These are phyloP conservation scores for Blastomyces parvus DNA, from an alignment of 2,329 filamentous ascomycete species.

Conservation along the genomic window DNA sequence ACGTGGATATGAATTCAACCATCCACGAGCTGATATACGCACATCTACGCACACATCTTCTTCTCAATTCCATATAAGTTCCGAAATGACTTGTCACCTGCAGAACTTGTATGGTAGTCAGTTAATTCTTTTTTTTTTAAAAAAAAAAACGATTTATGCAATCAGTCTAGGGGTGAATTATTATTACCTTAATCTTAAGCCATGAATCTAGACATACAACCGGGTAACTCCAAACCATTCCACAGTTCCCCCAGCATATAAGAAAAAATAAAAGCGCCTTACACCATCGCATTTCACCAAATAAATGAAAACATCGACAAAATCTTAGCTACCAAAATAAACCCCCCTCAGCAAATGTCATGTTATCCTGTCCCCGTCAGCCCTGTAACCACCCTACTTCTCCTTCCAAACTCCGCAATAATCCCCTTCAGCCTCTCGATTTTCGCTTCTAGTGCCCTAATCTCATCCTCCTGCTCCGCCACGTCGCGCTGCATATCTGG, in stretches of 20 bases:
- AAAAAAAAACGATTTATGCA: background rate
- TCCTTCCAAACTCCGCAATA: slow-evolving; percentile 33
- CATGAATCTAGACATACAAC: background rate
- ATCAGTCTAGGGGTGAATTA: background rate
- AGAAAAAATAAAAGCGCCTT: background rate
- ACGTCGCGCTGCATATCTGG: slow-evolving; percentile 38
- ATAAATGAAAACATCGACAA: slow-evolving; percentile 4
- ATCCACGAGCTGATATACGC: background rate
- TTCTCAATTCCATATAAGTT: background rate
- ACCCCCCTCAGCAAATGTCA: background rate
- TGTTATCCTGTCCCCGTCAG: background rate
- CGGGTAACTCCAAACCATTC: background rate
- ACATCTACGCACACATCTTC: background rate
- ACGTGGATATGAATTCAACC: slow-evolving; percentile 9
- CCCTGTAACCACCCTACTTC: slow-evolving; percentile 13
- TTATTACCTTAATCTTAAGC: background rate
- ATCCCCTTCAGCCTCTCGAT: slow-evolving; percentile 33
- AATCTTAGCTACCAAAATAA: background rate
- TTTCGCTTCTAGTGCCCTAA: slow-evolving; percentile 32
- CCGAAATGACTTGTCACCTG: background rate
- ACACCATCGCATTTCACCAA: background rate
- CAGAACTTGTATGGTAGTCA: background rate
- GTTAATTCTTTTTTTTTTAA: background rate
- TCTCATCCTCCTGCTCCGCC: slow-evolving; percentile 37
- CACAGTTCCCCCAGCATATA: background rate